Conservation (phyloP, 805 yeast species). For the Danielia oregonensis region DNA sequence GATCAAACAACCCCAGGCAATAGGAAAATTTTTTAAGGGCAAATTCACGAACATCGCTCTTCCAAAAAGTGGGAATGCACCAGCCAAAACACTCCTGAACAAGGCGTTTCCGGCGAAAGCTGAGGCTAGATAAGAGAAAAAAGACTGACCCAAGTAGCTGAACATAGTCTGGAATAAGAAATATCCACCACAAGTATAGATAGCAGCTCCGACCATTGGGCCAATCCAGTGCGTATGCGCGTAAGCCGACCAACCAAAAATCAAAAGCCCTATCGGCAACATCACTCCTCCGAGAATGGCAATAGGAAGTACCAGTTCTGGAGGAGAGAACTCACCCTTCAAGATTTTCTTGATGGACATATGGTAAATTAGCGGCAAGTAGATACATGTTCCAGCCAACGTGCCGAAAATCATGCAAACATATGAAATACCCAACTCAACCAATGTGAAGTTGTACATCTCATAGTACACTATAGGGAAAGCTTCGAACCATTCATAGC, state of each 20-base stretch:
- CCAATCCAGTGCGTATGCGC: slow-evolving; percentile 12
- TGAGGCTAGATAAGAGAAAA: slow-evolving; percentile 9
- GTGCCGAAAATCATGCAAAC: slow-evolving; percentile 8
- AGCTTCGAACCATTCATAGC: slow-evolving; percentile 14
- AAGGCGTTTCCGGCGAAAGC: slow-evolving; percentile 14
- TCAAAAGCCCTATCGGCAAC: slow-evolving; percentile 10
- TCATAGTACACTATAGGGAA: slow-evolving; percentile 13
- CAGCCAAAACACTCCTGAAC: slow-evolving; percentile 12
- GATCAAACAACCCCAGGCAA: slow-evolving; percentile 12
- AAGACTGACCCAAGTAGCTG: slow-evolving; percentile 11
- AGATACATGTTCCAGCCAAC: slow-evolving; percentile 5
- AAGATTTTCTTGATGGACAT: slow-evolving; percentile 6
- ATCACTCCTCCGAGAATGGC: slow-evolving; percentile 9
- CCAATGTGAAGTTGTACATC: slow-evolving; percentile 9
- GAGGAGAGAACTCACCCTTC: slow-evolving; percentile 3
- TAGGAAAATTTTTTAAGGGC: slow-evolving; percentile 5
- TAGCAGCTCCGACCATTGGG: slow-evolving; percentile 10
- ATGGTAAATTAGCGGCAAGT: slow-evolving; percentile 6
- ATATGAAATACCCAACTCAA: slow-evolving; percentile 10
- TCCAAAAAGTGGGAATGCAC: slow-evolving; percentile 15
- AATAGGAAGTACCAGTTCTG: slow-evolving; percentile 10
- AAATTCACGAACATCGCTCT: slow-evolving; percentile 9
- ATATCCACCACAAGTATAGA: slow-evolving; percentile 9
- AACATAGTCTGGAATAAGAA: slow-evolving; percentile 12
- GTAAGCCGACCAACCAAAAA: slow-evolving; percentile 12